Evolutionary conservation across 1,284 basidiomycete species (phyloP), one percentile per base, ranked within the genome.

Genomic region (Ustilago nuda): DNA sequence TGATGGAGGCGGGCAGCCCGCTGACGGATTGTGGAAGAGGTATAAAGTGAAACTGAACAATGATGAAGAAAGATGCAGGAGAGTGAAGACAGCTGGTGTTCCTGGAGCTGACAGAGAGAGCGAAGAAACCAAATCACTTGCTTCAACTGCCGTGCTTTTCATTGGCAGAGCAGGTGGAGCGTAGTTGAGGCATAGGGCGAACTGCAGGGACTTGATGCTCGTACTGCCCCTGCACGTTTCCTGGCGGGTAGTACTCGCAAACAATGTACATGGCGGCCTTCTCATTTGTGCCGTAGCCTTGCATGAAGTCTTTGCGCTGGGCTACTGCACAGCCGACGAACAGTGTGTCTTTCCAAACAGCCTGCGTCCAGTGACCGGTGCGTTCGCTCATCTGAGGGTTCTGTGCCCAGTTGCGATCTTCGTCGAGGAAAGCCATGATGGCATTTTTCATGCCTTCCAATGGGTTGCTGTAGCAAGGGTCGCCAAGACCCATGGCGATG

Each of bases 161-260:
- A 54, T 69, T 76, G 45, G 64, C 67, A 4, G 75, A 77, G 59
- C 75, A 77, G 43, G 52, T 52, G 4, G 71, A 70, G 9, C 75
- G 66, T 23, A 70, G 43, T 37, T 65, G 58, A 0, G 71, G 46
- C 53, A 51, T 66, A 8, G 71, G 71, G 3, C 35, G 54, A 8
- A 62, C 66, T 2, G 60, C 30, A 9, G 66, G 66, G 5, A 72
- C 66, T 37, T 70, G 64, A 3, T 45, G 19, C 0, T 67, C 67
- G 27, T 67, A 63, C 12, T 64, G 52, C 4, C 64, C 67, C 19
- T 41, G 32, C 33, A 73, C 56, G 50, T 77, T 73, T 45, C 75
- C 75, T 9, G 71, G 53, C 5, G 75, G 75, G 41, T 67, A 77
- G 61, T 77, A 77, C 46, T 68, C 67, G 65, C 75, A 77, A 27